A percentile compares a stretch with the other conserved stretches of the same genome.
These are phyloP conservation scores for Hypoxylon intermedium DNA, from an alignment of 495 filamentous ascomycete species.

Conservation along the genomic window DNA sequence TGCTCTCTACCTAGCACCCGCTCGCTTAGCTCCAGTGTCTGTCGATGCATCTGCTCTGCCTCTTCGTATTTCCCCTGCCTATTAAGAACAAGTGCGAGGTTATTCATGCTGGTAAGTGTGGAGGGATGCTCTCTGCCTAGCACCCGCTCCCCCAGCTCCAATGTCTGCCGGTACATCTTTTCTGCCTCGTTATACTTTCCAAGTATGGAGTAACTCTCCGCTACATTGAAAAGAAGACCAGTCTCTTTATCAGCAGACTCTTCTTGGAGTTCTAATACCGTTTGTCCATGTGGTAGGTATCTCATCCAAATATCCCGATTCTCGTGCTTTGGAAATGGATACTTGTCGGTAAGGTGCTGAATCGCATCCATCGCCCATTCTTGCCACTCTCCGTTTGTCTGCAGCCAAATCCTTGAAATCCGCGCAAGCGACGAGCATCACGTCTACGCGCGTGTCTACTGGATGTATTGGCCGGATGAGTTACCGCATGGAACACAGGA, in stretches of 20 bases:
- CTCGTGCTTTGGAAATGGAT: conserved; percentile 43
- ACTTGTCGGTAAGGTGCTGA: conserved; percentile 38
- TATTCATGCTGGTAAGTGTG: background rate
- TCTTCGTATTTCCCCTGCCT: too few species aligned
- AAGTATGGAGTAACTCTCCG: background rate
- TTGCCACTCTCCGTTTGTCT: conserved; percentile 29
- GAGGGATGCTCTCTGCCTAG: too few species aligned
- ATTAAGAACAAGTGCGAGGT: background rate
- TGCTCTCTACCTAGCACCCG: too few species aligned
- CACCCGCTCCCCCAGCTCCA: too few species aligned
- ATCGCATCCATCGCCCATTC: conserved; percentile 42
- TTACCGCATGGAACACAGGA: conserved; percentile 58
- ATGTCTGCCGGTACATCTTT: too few species aligned
- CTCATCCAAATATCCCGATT: conserved; percentile 44
- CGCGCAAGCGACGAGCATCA: conserved; percentile 69
- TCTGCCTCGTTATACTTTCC: conserved; percentile 35
- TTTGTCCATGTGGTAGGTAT: conserved; percentile 50
- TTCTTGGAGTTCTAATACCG: conserved; percentile 30
- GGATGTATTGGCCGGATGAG: conserved; percentile 81
- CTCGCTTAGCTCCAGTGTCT: too few species aligned
- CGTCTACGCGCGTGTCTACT: conserved; percentile 76
- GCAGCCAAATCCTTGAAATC: conserved; percentile 73
- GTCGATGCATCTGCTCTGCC: too few species aligned
- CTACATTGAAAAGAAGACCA: conserved; percentile 9
- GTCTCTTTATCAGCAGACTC: background rate